These are phyloP conservation scores for Yamadazyma triangularis DNA, from an alignment of 1,139 yeast species.

Conservation along the genomic window DNA sequence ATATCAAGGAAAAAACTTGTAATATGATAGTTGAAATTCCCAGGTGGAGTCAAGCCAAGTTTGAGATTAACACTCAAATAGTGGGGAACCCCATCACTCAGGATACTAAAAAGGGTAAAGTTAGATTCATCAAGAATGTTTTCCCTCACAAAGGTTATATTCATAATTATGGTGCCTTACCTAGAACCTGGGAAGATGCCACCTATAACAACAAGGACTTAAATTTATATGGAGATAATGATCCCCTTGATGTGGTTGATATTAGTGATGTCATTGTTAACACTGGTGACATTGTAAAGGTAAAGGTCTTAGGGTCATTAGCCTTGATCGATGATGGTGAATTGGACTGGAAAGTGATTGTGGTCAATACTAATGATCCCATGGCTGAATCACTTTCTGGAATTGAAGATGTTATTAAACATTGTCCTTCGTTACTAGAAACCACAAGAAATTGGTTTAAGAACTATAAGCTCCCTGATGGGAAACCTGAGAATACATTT, in stretches of 20 bases:
- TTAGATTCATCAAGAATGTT: constrained; percentile 79
- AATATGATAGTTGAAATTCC: constrained; percentile 91
- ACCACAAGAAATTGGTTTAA: constrained; percentile 90
- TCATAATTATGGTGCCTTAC: constrained; percentile 91
- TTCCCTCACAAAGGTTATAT: constrained; percentile 91
- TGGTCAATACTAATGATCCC: constrained; percentile 70
- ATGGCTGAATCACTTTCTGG: constrained; percentile 68
- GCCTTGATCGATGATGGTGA: constrained; percentile 91
- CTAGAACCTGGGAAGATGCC: constrained; percentile 96
- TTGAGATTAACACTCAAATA: constrained; percentile 69
- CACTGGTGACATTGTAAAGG: constrained; percentile 77
- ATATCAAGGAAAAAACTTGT: constrained; percentile 59
- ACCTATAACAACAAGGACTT: constrained; percentile 59
- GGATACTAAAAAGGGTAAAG: constrained; percentile 79
- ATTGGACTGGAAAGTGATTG: constrained; percentile 90
- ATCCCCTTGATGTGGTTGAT: constrained; percentile 88
- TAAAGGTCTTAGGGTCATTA: constrained; percentile 80
- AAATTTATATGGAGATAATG: constrained; percentile 78
- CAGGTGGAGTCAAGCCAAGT: constrained; percentile 86
- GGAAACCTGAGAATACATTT: constrained; percentile 81
- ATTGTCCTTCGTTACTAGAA: constrained; percentile 76
- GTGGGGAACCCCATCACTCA: constrained; percentile 79
- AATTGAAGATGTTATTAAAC: constrained; percentile 69
- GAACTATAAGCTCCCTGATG: constrained; percentile 87
- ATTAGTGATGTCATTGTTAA: constrained; percentile 69